Evolutionary conservation across 768 basidiomycete species (phyloP), one percentile per base, ranked within the genome.

Genomic region (Xanthoconium stramineum): DNA sequence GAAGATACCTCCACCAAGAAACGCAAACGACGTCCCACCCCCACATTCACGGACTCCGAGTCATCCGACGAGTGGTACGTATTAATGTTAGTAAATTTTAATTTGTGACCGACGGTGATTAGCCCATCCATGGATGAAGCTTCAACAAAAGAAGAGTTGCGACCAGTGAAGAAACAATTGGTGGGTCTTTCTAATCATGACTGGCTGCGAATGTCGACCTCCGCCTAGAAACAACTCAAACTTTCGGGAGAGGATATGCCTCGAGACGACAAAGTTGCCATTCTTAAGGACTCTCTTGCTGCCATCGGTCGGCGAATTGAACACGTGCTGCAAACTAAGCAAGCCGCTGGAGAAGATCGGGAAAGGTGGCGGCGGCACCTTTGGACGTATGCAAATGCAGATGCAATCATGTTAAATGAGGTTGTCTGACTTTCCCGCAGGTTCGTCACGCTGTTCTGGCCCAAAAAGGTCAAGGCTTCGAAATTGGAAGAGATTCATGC

Each of bases 361-460:
- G 87, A 88, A 68, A 80, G 91, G 69, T 97, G 94, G 94, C 81
- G 90, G 58, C 83, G 91, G 60, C 93, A 97, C 76, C 79, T 95
- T n/a, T 97, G 94, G 94, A 91, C 93, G 92, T 95, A 74, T 72
- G 93, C 89, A 36, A 42, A 43, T 43, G 33, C 47, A 33, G 43
- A 43, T 43, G 33, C 47, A 33, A 11, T 42, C 15, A 15, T 40
- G 32, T 51, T 33, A 55, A 66, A 28, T 52, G 17, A 40, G 13
- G 28, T 46, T 13, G 19, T 24, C 57, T 62, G 45, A 67, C n/a
- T 43, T 46, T 50, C 50, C 28, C 15, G 12, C 65, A 94, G 92
- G 36, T 98, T 98, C 61, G 94, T 97, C 45, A 94, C 93, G 3
- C 79, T 94, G 52, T 98, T 98, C 75, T 98, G 95, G 95, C 95